Percentiles rank a stretch among this genome's conserved stretches.
Conservation (phyloP, 2,329 filamentous ascomycete genomes). For the Huntiella decipiens region DNA sequence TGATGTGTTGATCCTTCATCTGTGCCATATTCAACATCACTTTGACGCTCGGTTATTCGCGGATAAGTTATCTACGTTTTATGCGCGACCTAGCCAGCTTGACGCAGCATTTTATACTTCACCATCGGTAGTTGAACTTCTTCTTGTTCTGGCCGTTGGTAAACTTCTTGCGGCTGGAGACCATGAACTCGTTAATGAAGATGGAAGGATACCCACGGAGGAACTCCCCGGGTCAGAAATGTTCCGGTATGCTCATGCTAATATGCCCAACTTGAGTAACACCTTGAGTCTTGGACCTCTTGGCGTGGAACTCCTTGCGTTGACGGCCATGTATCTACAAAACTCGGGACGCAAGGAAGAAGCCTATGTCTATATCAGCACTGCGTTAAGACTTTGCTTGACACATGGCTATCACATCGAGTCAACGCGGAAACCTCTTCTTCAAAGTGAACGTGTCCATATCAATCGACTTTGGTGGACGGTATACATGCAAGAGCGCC, state of each 20-base stretch:
- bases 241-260: constrained; percentile 14
- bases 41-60: constrained; percentile 14
- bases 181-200: constrained; percentile 8
- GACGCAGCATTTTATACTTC: constrained; percentile 9
- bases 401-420: constrained; percentile 17
- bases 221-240: constrained; percentile 10
- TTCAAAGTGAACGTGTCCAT: constrained; percentile 13
- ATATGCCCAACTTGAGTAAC: constrained; percentile 15
- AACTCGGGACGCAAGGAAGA: constrained; percentile 11
- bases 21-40: constrained; percentile 15
- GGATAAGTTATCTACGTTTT: constrained; percentile 6
- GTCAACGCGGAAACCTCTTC: constrained; percentile 6
- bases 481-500: constrained; percentile 17
- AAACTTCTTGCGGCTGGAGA: constrained; percentile 8
- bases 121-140: constrained; percentile 10
- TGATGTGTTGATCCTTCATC: constrained; percentile 14
- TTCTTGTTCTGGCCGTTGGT: constrained; percentile 9
- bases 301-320: constrained; percentile 16
- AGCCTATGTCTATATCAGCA: constrained; percentile 15
- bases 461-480: constrained; percentile 17
- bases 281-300: constrained; percentile 15
- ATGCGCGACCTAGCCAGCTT: not conserved
- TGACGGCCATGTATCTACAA: constrained; percentile 12
- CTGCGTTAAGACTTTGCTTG: constrained; percentile 15
- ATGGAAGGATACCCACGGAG: constrained; percentile 7